A percentile compares a stretch with the other conserved stretches of the same genome.
phyloP scores from a whole-genome alignment of 805 yeast genomes.

The Saturnispora halmiae region DNA sequence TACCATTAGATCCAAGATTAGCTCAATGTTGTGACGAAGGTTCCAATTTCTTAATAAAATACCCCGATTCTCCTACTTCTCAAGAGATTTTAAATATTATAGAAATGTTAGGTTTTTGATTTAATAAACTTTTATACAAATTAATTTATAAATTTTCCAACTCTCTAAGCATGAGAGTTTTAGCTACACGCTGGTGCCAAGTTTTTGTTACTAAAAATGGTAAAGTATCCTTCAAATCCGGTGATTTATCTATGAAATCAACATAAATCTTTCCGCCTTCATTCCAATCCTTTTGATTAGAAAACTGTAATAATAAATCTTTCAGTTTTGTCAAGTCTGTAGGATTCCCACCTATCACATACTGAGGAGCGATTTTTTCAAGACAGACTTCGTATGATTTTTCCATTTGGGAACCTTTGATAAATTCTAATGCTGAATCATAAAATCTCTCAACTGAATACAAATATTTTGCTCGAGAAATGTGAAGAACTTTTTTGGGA shows the following conservation, averaged over 20 bases:
- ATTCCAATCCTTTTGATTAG: constrained; percentile 38
- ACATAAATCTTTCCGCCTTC: constrained; percentile 52
- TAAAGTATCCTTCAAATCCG: not conserved
- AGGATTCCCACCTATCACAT: constrained; percentile 41
- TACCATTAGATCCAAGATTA: constrained; percentile 92
- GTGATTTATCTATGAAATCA: constrained; percentile 33
- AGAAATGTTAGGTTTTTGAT: constrained; percentile 29
- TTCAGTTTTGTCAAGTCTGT: constrained; percentile 24
- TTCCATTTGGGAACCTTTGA: constrained; percentile 49
- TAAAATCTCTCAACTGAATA: constrained; percentile 42
- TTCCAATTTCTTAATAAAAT: constrained; percentile 67
- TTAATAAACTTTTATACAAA: too few species aligned
- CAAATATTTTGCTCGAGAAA: constrained; percentile 52
- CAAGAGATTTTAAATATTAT: constrained; percentile 79
- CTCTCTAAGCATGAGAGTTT: constrained; percentile 3
- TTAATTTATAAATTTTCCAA: constrained; percentile 6
- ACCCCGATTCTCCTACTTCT: constrained; percentile 91
- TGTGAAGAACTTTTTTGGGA: constrained; percentile 41
- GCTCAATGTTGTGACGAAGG: constrained; percentile 87
- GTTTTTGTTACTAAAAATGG: constrained; percentile 2
- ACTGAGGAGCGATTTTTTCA: constrained; percentile 59
- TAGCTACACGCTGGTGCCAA: constrained; percentile 7
- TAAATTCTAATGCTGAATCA: constrained; percentile 46
- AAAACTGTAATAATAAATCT: constrained; percentile 38
- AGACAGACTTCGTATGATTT: constrained; percentile 58